phyloP scores from a whole-genome alignment of 192 early-diverging fungal genomes.

The Coemansia sp. region DNA sequence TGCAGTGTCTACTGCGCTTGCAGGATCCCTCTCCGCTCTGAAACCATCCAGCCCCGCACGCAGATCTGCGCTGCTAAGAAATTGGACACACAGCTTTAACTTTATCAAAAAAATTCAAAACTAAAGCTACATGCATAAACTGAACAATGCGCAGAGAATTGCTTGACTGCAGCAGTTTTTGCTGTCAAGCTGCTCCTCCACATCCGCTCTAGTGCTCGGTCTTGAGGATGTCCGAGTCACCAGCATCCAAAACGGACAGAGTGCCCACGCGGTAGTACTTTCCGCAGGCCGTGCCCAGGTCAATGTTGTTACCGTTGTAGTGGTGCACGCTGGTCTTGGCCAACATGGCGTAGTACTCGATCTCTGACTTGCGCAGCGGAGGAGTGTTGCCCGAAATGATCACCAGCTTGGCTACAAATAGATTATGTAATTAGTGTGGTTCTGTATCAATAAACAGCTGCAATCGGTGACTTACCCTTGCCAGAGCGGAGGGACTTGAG shows the following conservation, averaged over 20 bases:
- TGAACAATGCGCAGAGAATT: not conserved
- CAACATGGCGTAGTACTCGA: slow-evolving; percentile 99
- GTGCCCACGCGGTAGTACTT: slow-evolving; percentile 96
- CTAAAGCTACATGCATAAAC: slow-evolving; percentile 8
- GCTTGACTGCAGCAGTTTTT: not conserved
- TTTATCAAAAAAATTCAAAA: slow-evolving; percentile 6
- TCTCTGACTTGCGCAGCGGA: slow-evolving; percentile 98
- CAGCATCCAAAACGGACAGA: slow-evolving; percentile 96
- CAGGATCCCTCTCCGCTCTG: slow-evolving; percentile 1
- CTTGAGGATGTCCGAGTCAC: slow-evolving; percentile 92
- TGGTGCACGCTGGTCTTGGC: slow-evolving; percentile 99
- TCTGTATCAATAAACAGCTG: not conserved
- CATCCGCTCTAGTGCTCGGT: slow-evolving; percentile 31
- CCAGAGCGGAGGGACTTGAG: slow-evolving; percentile 95
- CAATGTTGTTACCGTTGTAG: slow-evolving; percentile 98
- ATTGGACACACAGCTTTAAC: not conserved
- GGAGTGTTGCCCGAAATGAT: slow-evolving; percentile 99
- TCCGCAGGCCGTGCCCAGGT: slow-evolving; percentile 99
- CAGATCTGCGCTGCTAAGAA: not conserved
- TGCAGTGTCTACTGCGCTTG: slow-evolving; percentile 1
- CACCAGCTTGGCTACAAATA: slow-evolving; percentile 83
- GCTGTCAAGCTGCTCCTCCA: not conserved
- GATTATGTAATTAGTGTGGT: not conserved
- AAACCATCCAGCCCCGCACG: slow-evolving; percentile 2
- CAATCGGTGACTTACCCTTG: slow-evolving; percentile 57